Conservation (phyloP, 257 asterid genomes). For the Solanum appendiculatum region DNA sequence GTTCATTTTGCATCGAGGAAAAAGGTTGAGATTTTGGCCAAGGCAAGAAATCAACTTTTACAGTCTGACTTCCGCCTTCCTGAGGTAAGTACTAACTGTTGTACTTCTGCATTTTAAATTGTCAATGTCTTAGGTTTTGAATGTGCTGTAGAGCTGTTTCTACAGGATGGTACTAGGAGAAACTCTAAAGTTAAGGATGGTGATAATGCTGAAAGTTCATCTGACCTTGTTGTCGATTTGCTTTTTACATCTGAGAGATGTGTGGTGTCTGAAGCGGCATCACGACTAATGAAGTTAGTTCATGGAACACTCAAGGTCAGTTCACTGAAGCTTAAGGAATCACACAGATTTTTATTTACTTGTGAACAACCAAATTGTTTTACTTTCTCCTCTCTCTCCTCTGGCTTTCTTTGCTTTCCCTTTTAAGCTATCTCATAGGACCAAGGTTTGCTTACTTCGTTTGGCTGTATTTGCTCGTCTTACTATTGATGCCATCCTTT, state of each 20-base stretch:
- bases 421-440: not conserved
- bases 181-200: constrained; percentile 20
- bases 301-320: constrained; percentile 81
- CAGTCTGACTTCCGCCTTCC: constrained; percentile 61
- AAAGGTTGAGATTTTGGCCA: constrained; percentile 75
- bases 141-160: not conserved
- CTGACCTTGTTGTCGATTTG: constrained; percentile 33
- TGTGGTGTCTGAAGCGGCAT: constrained; percentile 70
- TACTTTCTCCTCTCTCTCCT: not conserved
- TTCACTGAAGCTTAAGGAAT: not conserved
- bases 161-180: constrained; percentile 36
- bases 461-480: not conserved
- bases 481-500: not conserved
- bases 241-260: constrained; percentile 84
- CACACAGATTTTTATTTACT: not conserved
- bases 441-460: not conserved
- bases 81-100: constrained; percentile 47
- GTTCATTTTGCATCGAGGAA: constrained; percentile 89
- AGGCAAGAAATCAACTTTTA: constrained; percentile 71
- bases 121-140: not conserved
- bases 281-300: constrained; percentile 71
- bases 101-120: not conserved
- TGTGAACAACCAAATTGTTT: not conserved
- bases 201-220: constrained; percentile 22
- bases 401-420: not conserved